Conservation (phyloP, 768 basidiomycete genomes). For the Dentipellis sp. region DNA sequence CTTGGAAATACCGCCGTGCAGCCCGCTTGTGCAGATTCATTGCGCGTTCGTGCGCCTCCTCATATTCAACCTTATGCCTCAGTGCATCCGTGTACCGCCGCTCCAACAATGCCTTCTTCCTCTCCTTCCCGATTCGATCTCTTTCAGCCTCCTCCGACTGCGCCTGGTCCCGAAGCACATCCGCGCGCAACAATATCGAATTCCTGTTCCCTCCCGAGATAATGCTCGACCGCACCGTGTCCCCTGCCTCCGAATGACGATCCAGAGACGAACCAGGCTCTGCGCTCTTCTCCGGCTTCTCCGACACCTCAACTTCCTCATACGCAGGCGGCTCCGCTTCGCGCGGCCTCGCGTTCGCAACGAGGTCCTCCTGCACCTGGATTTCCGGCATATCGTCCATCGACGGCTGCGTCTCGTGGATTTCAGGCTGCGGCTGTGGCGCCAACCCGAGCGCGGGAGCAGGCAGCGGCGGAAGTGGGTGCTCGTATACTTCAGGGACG, state of each 20-base stretch:
- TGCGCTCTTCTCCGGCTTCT: slow-evolving; percentile 2
- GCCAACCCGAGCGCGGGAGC: slow-evolving; percentile 9
- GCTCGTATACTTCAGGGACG: background rate
- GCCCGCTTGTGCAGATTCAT: slow-evolving; percentile 24
- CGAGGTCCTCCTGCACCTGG: slow-evolving; percentile 7
- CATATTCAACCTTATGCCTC: slow-evolving; percentile 20
- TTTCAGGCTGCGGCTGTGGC: background rate
- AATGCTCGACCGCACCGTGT: slow-evolving; percentile 16
- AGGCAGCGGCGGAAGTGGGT: slow-evolving; percentile 7
- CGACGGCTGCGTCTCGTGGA: slow-evolving; percentile 9
- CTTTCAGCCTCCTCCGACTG: slow-evolving; percentile 18
- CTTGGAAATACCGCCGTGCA: slow-evolving; percentile 24
- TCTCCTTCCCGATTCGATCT: slow-evolving; percentile 14
- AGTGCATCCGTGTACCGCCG: slow-evolving; percentile 19
- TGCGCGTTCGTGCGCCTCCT: slow-evolving; percentile 20
- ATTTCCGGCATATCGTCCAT: slow-evolving; percentile 13
- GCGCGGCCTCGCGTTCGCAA: slow-evolving; percentile 1
- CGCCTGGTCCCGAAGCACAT: slow-evolving; percentile 22
- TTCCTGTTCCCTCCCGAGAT: slow-evolving; percentile 18
- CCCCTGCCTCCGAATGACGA: slow-evolving; percentile 3
- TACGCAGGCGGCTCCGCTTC: slow-evolving; percentile 8
- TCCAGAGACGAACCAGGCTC: slow-evolving; percentile 1
- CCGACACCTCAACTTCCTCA: background rate
- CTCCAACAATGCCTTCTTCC: slow-evolving; percentile 17
- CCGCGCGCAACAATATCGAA: slow-evolving; percentile 20